Evolutionary conservation across 768 basidiomycete species (phyloP).

Genomic region (Auricularia heimuer): DNA sequence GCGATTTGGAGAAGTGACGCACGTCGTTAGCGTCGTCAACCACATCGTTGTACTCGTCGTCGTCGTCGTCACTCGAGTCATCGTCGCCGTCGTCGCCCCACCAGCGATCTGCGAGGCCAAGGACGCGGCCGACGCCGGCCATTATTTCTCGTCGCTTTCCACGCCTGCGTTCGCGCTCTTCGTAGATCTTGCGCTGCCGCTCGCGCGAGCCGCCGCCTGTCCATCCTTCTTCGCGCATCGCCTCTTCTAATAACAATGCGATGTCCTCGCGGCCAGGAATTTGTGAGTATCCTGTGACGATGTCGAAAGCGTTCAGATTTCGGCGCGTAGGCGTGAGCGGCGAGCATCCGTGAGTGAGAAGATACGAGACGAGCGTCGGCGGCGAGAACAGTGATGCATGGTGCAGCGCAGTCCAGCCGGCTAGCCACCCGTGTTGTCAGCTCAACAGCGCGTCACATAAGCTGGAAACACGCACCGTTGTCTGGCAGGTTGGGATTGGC

Average conservation of each 20-base stretch:
- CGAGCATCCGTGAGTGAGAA: constrained; percentile 88
- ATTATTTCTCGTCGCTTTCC: constrained; percentile 46
- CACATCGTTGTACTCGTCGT: constrained; percentile 35
- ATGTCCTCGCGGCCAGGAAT: constrained; percentile 79
- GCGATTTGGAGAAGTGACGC: constrained; percentile 12
- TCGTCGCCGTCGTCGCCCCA: constrained; percentile 46
- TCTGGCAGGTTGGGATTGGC: constrained; percentile 54
- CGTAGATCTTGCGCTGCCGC: constrained; percentile 43
- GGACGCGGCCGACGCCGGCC: constrained; percentile 45
- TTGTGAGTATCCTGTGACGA: constrained; percentile 74
- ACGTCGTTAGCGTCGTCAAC: constrained; percentile 36
- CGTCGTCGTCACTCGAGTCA: constrained; percentile 34
- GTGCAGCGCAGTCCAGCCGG: constrained; percentile 92
- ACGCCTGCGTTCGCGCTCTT: constrained; percentile 46
- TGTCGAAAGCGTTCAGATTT: constrained; percentile 78
- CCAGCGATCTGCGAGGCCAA: constrained; percentile 52
- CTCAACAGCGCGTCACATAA: background rate
- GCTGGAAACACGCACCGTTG: constrained; percentile 38
- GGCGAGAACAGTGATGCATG: constrained; percentile 84
- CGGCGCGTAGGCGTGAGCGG: constrained; percentile 67
- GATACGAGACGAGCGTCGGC: constrained; percentile 81
- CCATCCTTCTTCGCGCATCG: constrained; percentile 82
- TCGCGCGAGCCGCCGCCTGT: constrained; percentile 67
- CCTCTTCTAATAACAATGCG: constrained; percentile 76
- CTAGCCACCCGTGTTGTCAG: constrained; percentile 29